Base-by-base conservation (phyloP, 352 stramenopile genomes). In the Globisporangium polare region DNA sequence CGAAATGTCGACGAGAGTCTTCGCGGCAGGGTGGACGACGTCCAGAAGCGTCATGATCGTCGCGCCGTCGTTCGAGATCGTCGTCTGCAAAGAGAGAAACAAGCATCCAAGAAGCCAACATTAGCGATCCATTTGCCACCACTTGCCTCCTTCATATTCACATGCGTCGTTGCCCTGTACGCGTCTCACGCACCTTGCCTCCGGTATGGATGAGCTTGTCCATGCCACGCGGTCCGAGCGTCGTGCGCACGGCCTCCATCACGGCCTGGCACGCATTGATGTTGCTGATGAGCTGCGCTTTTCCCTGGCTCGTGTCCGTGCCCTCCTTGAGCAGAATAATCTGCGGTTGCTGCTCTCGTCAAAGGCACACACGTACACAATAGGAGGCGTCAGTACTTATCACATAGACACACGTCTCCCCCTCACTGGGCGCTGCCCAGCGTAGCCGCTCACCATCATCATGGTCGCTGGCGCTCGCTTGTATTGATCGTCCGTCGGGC, bases 241-340 rank as follows among this genome's bases (percentile, higher is more conserved):
- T 99, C 29, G 97, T 98, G 60, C 96, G 89, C 54, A 99, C 90
- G 56, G 96, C 92, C 73, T 99, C 97, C 70, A 97, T 97, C 47
- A 99, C 93, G 26, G 97, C 97, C 74, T 98, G 84, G 61, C 86
- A 92, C 22, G 84, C 83, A 65, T 93, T 92, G 68, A 92, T 92
- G 72, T 93, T 93, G 78, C 87, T 97, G 58, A 98, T 96, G 53
- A 98, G 80, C 78, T 98, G 94, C 39, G 86, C 89, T 66, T 97
- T 98, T 56, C 94, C 97, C 89, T 99, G 97, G 60, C 93, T 99
- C 35, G 95, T 98, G 86, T 99, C 97, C 29, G 97, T 99, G 76
- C 97, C 97, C 77, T 99, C 97, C 61, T 97, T 93, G 18, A 99
- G 90, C 65, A 99, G 83, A 65, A 99, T 99, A 74, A 99, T 99